Conservation (phyloP, 2,329 filamentous ascomycete genomes). For the Ilyonectria robusta region DNA sequence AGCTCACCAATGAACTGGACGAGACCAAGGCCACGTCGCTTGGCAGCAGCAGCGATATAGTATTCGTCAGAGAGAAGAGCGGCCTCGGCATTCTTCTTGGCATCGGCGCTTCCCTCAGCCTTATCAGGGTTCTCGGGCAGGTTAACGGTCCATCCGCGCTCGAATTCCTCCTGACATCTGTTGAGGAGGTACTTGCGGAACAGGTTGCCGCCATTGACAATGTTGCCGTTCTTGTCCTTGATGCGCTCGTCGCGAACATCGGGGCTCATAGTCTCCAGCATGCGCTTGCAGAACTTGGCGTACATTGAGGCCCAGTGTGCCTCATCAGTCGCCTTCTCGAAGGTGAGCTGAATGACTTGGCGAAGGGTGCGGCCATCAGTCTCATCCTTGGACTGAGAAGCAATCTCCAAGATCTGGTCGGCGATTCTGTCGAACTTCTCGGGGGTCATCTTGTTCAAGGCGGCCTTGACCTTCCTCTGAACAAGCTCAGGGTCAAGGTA, state of each 20-base stretch:
- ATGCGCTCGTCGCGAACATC: conserved; percentile 97
- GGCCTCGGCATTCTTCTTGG: conserved; percentile 76
- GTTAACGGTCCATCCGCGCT: conserved; percentile 95
- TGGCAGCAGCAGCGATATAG: conserved; percentile 92
- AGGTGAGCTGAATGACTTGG: conserved; percentile 98
- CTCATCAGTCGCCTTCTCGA: conserved; percentile 99
- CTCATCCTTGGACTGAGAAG: conserved; percentile 95
- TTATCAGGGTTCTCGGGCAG: conserved; percentile 81
- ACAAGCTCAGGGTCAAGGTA: conserved; percentile 92
- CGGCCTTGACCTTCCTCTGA: conserved; percentile 98
- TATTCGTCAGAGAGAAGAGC: conserved; percentile 96
- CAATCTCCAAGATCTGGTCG: conserved; percentile 92
- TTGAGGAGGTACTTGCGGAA: conserved; percentile 99
- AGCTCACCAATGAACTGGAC: conserved; percentile 99
- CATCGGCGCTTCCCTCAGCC: conserved; percentile 62
- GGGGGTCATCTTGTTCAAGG: conserved; percentile 99
- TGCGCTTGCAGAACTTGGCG: conserved; percentile 97
- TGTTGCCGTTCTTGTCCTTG: conserved; percentile 87
- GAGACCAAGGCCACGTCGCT: conserved; percentile 95
- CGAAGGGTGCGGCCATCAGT: conserved; percentile 92
- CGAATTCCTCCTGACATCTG: conserved; percentile 98
- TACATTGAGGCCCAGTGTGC: conserved; percentile 99
- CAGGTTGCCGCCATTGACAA: conserved; percentile 91
- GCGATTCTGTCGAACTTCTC: conserved; percentile 98
- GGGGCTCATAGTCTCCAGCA: conserved; percentile 94